phyloP scores from a whole-genome alignment of 495 filamentous ascomycete species.

The Lineolata rhizophorae region DNA sequence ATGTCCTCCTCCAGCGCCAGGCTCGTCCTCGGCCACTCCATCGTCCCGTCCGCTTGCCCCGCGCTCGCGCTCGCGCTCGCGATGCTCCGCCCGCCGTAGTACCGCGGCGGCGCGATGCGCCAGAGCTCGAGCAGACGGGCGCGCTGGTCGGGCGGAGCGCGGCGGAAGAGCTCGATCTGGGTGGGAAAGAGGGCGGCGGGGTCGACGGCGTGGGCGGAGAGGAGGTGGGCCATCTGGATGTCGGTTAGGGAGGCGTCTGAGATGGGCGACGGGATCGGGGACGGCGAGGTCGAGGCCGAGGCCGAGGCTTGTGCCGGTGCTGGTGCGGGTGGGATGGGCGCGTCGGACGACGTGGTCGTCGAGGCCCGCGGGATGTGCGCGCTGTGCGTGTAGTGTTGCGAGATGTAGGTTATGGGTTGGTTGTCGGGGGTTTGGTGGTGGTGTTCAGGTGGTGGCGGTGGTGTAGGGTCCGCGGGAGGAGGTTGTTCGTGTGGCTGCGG shows the following conservation, averaged over 20 bases:
- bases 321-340: constrained; percentile 12
- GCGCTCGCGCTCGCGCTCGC: too few species aligned
- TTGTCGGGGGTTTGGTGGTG: neutral
- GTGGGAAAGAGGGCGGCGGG: constrained; percentile 17
- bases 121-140: constrained; percentile 20
- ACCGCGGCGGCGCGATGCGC: constrained; percentile 16
- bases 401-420: constrained; percentile 15
- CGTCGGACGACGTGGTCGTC: too few species aligned
- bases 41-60: constrained; percentile 7
- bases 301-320: constrained; percentile 9
- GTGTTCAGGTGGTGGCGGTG: constrained; percentile 1
- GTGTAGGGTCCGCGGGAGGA: constrained; percentile 2
- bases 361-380: too few species aligned
- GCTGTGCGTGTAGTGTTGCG: constrained; percentile 18
- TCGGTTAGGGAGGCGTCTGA: constrained; percentile 11
- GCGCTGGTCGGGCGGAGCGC: constrained; percentile 12
- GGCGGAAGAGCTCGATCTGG: constrained; percentile 17
- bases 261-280: constrained; percentile 8
- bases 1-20: constrained; percentile 17
- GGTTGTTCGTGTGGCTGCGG: constrained; percentile 5
- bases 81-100: too few species aligned
- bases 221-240: constrained; percentile 9
- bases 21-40: constrained; percentile 14
- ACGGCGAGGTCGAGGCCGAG: too few species aligned
- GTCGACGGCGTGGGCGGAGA: constrained; percentile 16